These are phyloP conservation scores for Fusarium sp. DNA, from an alignment of 2,329 filamentous ascomycete species.

Conservation along the genomic window DNA sequence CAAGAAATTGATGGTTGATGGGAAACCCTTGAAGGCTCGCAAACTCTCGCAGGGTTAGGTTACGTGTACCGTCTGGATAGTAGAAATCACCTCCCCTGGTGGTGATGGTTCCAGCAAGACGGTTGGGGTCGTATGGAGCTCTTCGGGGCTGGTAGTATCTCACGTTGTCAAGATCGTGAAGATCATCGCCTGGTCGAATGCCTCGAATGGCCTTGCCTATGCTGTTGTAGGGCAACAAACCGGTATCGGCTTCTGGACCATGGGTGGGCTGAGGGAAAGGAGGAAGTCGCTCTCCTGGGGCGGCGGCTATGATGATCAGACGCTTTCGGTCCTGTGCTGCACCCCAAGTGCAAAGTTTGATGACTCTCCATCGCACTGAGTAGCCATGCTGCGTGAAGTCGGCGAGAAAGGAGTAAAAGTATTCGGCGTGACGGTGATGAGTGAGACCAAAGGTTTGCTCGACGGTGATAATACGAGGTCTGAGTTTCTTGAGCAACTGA, in stretches of 20 bases:
- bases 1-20: conserved; percentile 62
- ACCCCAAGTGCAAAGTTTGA: conserved; percentile 61
- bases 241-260: conserved; percentile 48
- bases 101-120: conserved; percentile 67
- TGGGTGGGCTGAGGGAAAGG: conserved; percentile 70
- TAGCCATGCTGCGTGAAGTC: conserved; percentile 72
- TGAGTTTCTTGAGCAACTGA: conserved; percentile 62
- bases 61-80: conserved; percentile 69
- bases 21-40: conserved; percentile 77
- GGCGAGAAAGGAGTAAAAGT: conserved; percentile 66
- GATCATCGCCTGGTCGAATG: conserved; percentile 47
- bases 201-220: conserved; percentile 53
- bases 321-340: conserved; percentile 59
- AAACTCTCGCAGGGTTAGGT: conserved; percentile 71
- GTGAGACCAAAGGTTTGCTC: conserved; percentile 80
- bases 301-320: conserved; percentile 64
- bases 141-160: conserved; percentile 44
- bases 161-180: conserved; percentile 51
- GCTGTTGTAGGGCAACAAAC: conserved; percentile 53
- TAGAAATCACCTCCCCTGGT: conserved; percentile 68
- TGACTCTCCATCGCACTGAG: conserved; percentile 72
- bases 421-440: conserved; percentile 58
- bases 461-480: conserved; percentile 74
- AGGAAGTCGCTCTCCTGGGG: conserved; percentile 75
- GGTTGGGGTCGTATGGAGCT: conserved; percentile 55